Evolutionary conservation across 2,329 filamentous ascomycete genomes (phyloP), one percentile per base, ranked within the genome.

Genomic region (Cytospora schulzeri): DNA sequence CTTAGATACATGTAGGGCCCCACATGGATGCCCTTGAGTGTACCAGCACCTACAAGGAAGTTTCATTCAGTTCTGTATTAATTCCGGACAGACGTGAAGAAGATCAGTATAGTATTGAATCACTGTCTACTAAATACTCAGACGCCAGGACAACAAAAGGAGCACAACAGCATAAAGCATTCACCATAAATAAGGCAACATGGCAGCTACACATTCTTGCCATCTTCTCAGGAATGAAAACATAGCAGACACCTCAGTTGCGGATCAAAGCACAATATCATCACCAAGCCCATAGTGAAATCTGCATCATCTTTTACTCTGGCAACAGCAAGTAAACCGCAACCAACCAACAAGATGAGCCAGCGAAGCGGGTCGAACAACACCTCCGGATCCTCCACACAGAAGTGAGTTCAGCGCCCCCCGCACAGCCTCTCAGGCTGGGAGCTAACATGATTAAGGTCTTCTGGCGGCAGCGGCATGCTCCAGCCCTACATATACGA

Each of bases 11-110:
- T n/a, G 12, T 11, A 33, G 31, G 31, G 8, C 8, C 31, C 31
- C 8, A 12, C 33, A 35, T 35, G 12, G 33, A 14, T 15, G 12
- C 14, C 33, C 33, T 12, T 14, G 15, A 14, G 11, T 35, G 14
- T 4, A 35, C 11, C 29, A 31, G 11, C 33, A 35, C 33, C 12
- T 14, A 14, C 12, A 15, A 54, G 19, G 1, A 1, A 1, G 14
- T 17, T 17, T 55, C 24, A 61, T 45, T 54, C 58, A 54, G 5
- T 12, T 26, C 4, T 54, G 58, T 54, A 24, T 61, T 14, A 55
- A 61, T 26, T 33, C 59, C 53, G 1, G 3, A 9, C 38, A n/a
- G 26, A 26, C 35, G 22, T 41, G 33, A 61, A 19, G 51, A 17
- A 15, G 22, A 24, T 33, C 15, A 17, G 54, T 33, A 54, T n/a